Conservation (phyloP, 2,329 filamentous ascomycete species). For the Botrytis aclada region DNA sequence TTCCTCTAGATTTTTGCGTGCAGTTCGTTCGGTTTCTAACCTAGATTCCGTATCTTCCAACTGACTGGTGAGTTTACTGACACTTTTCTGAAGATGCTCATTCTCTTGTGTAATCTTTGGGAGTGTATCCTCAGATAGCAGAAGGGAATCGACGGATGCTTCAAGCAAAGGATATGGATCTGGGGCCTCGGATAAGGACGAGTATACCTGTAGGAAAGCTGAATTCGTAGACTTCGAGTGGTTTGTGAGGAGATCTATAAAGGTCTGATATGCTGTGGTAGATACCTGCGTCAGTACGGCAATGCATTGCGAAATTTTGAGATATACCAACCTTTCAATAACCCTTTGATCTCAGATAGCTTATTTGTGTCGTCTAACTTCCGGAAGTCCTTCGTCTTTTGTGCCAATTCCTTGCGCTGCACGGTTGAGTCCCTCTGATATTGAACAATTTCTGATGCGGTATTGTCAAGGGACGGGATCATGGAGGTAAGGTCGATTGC, state of each 20-base stretch:
- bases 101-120: constrained; percentile 90
- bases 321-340: constrained; percentile 69
- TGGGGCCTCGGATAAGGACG: constrained; percentile 88
- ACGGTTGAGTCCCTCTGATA: constrained; percentile 95
- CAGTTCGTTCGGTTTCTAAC: constrained; percentile 72
- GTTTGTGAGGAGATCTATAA: constrained; percentile 93
- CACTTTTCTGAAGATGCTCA: constrained; percentile 75
- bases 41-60: constrained; percentile 78
- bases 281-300: not conserved
- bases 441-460: constrained; percentile 89
- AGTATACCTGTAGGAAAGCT: constrained; percentile 89
- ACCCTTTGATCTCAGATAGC: constrained; percentile 79
- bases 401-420: constrained; percentile 94
- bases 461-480: constrained; percentile 81
- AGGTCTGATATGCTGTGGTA: constrained; percentile 80
- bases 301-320: not conserved
- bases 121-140: constrained; percentile 86
- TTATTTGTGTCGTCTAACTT: constrained; percentile 90
- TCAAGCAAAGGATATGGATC: constrained; percentile 96
- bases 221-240: constrained; percentile 94
- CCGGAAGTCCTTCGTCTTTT: constrained; percentile 97
- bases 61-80: constrained; percentile 72
- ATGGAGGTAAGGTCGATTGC: constrained; percentile 84
- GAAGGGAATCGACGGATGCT: constrained; percentile 90
- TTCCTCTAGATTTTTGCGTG: constrained; percentile 72